Evolutionary conservation across 2,329 filamentous ascomycete genomes (phyloP).

Genomic region (Coniochaeta sp.): DNA sequence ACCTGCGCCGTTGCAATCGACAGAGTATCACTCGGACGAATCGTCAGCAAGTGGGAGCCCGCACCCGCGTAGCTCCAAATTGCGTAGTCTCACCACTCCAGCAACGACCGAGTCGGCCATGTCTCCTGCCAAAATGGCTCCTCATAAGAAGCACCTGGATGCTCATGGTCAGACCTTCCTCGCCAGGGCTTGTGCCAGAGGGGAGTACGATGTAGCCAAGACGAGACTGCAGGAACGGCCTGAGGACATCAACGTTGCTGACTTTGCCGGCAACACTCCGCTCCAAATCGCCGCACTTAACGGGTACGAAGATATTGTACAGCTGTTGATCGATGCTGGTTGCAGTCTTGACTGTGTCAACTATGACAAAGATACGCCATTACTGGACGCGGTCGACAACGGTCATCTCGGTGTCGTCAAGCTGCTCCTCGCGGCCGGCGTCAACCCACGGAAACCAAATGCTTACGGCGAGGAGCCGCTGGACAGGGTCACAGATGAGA

Average conservation of each 20-base stretch:
- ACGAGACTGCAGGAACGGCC: constrained; percentile 69
- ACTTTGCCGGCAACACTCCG: constrained; percentile 94
- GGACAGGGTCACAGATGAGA: constrained; percentile 68
- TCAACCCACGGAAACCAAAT: constrained; percentile 86
- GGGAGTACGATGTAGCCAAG: constrained; percentile 73
- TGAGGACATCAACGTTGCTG: constrained; percentile 79
- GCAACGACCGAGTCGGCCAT: constrained; percentile 51
- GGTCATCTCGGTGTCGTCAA: constrained; percentile 84
- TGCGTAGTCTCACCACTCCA: constrained; percentile 48
- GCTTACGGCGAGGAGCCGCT: constrained; percentile 88
- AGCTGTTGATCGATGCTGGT: constrained; percentile 74
- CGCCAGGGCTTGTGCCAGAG: constrained; percentile 81
- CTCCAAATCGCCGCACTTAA: constrained; percentile 88
- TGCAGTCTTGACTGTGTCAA: constrained; percentile 76
- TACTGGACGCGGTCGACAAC: constrained; percentile 95
- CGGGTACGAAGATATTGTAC: constrained; percentile 79
- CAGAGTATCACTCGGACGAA: constrained; percentile 61
- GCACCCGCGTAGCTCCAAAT: constrained; percentile 49
- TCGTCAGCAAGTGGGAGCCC: constrained; percentile 55
- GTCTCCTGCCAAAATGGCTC: constrained; percentile 59
- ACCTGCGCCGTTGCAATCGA: constrained; percentile 53
- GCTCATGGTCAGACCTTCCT: constrained; percentile 86
- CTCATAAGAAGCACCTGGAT: constrained; percentile 82
- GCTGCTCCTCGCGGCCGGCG: constrained; percentile 74
- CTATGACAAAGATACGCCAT: constrained; percentile 82